Evolutionary conservation across 345 rosid species (phyloP).

Genomic region (Pugionium cornutum): DNA sequence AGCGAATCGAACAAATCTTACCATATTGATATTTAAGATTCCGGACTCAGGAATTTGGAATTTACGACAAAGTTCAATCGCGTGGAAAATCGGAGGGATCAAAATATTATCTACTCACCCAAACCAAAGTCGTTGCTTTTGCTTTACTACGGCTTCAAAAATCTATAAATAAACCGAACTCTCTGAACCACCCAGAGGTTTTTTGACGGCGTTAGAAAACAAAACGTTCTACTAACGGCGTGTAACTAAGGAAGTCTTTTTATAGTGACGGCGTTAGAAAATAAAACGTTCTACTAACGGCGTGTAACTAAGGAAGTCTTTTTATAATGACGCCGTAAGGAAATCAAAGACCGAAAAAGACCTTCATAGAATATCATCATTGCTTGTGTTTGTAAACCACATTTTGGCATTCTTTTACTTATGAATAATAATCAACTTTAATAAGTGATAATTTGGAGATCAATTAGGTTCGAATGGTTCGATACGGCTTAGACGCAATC

Average conservation of each 20-base stretch:
- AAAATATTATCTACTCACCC: background rate
- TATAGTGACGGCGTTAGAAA: background rate
- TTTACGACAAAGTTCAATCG: constrained; percentile 15
- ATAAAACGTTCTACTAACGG: constrained; percentile 10
- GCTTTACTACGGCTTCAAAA: background rate
- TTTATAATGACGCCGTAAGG: too few species aligned
- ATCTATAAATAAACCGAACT: background rate
- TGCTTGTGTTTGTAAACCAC: constrained; percentile 10
- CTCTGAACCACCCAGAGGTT: background rate
- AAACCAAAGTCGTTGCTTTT: constrained; percentile 16
- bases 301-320: background rate
- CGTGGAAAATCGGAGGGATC: background rate
- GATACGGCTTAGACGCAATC: constrained; percentile 31
- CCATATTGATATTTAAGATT: constrained; percentile 39
- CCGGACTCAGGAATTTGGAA: constrained; percentile 23
- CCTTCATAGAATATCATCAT: too few species aligned
- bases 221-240: background rate
- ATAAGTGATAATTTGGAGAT: constrained; percentile 28
- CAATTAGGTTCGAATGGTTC: constrained; percentile 8
- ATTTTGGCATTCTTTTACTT: constrained; percentile 4
- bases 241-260: background rate
- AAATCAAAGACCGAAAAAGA: too few species aligned
- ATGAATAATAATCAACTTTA: constrained; percentile 2
- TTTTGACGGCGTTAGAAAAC: constrained; percentile 1
- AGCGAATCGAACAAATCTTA: constrained; percentile 18